Conservation (phyloP, 768 basidiomycete species). For the Mycena maculata region DNA sequence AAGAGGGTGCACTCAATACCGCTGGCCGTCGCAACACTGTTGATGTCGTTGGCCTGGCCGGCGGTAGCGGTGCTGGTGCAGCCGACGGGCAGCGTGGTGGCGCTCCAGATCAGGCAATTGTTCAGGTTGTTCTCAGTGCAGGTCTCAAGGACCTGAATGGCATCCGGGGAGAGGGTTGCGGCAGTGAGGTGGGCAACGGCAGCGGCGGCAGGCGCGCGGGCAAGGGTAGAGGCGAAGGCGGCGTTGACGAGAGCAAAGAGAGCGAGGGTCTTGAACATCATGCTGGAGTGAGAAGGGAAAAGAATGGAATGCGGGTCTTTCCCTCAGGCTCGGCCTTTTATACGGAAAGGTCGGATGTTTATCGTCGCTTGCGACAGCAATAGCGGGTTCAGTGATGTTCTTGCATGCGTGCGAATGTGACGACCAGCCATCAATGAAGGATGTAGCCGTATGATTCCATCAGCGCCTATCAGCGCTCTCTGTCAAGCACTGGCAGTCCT, state of each 20-base stretch:
- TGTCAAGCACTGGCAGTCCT: not conserved
- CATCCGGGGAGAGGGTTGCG: constrained; percentile 10
- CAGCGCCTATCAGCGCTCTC: not conserved
- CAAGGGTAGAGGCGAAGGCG: constrained; percentile 18
- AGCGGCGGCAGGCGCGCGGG: constrained; percentile 5
- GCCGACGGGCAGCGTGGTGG: constrained; percentile 31
- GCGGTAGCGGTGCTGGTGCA: constrained; percentile 27
- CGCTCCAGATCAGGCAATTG: constrained; percentile 29
- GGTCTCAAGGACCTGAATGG: constrained; percentile 23
- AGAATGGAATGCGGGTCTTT: not conserved
- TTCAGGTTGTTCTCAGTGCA: constrained; percentile 23
- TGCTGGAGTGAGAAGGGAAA: constrained; percentile 7
- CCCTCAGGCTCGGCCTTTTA: not conserved
- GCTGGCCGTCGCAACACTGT: constrained; percentile 8
- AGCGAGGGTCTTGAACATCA: constrained; percentile 25
- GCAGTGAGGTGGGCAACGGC: not conserved
- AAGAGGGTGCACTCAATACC: constrained; percentile 33
- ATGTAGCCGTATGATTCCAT: not conserved
- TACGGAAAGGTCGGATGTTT: not conserved
- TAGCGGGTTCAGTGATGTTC: no score
- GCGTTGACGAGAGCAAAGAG: constrained; percentile 33
- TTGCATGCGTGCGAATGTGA: not conserved
- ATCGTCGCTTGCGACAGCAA: not conserved
- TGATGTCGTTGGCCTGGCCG: constrained; percentile 26
- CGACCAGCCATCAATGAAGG: not conserved